These are phyloP conservation scores for Aureobasidium musti DNA, from an alignment of 2,329 filamentous ascomycete species.

Conservation along the genomic window DNA sequence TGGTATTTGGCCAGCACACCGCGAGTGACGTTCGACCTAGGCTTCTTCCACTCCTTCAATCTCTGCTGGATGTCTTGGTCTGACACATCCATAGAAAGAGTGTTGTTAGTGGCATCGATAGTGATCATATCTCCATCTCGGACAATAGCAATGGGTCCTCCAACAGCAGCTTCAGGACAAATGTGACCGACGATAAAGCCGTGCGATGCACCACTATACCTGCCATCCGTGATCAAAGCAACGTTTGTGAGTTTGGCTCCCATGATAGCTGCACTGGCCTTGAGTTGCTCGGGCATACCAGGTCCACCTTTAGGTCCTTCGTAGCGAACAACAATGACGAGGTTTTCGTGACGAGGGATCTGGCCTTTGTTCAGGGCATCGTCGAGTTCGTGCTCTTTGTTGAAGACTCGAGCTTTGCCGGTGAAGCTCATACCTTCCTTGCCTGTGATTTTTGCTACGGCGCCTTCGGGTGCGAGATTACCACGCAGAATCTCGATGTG, in stretches of 20 bases:
- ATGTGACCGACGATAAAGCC: slow-evolving; percentile 88
- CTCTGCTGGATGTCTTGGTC: slow-evolving; percentile 70
- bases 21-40: slow-evolving; percentile 71
- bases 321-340: slow-evolving; percentile 88
- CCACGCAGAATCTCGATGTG: slow-evolving; percentile 87
- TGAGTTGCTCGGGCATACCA: slow-evolving; percentile 75
- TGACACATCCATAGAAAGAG: slow-evolving; percentile 68
- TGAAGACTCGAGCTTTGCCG: slow-evolving; percentile 78
- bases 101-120: slow-evolving; percentile 78
- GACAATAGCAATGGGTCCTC: slow-evolving; percentile 82
- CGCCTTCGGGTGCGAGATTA: slow-evolving; percentile 83
- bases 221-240: slow-evolving; percentile 71
- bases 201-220: slow-evolving; percentile 79
- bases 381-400: slow-evolving; percentile 81
- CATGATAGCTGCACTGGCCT: slow-evolving; percentile 72
- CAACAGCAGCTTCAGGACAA: slow-evolving; percentile 82
- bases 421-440: slow-evolving; percentile 86
- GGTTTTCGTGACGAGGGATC: slow-evolving; percentile 73
- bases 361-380: slow-evolving; percentile 69
- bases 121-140: slow-evolving; percentile 76
- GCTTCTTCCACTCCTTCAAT: slow-evolving; percentile 67
- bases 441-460: slow-evolving; percentile 94
- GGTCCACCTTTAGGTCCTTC: slow-evolving; percentile 76
- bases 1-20: slow-evolving; percentile 91
- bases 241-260: slow-evolving; percentile 71